Base-by-base conservation (phyloP, 108 stramenopile genomes). In the Cyclotella kingstonii region DNA sequence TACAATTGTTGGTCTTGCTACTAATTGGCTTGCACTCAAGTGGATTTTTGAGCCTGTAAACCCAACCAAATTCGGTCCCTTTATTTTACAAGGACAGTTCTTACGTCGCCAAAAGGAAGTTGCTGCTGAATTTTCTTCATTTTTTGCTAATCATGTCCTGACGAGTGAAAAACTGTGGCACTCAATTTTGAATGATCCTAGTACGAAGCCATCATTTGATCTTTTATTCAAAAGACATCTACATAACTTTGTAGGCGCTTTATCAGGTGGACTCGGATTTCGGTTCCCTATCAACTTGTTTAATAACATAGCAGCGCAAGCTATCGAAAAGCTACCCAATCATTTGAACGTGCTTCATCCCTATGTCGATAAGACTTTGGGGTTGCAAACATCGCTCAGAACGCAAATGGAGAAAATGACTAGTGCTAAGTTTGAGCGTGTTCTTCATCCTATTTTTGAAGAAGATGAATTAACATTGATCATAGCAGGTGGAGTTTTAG, bases 381-480 rank as follows among this genome's bases (percentile, higher is more conserved):
- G 81, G 6, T 57, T 98, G 50, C 74, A 93, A 35, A 54, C 60
- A 23, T 94, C 94, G 0, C 79, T 98, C 6, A 69, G 88, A 33
- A 79, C 67, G 34, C 73, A 81, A 58, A 94, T 98, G 95, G 86
- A 90, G 70, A 72, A 60, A 36, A 82, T 98, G 88, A 80, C 89
- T 9, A 70, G 84, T 43, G 63, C 63, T 4, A 89, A 95, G 38
- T 98, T 98, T 72, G 97, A 98, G 62, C 79, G 91, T 0, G 90
- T 98, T 10, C 54, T 91, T 33, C 97, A 97, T 68, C 86, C 97
- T 2, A 93, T 97, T 49, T 98, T 98, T 71, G 90, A 98, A 77
- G 93, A 95, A 65, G 97, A 98, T 63, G 97, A 98, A 66, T 65
- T 93, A 61, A 97, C 96, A 33, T 79, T 98, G 14, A 96, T 98